Evolutionary conservation across 2,329 filamentous ascomycete genomes (phyloP).

Genomic region (Fusarium guadeloupense): DNA sequence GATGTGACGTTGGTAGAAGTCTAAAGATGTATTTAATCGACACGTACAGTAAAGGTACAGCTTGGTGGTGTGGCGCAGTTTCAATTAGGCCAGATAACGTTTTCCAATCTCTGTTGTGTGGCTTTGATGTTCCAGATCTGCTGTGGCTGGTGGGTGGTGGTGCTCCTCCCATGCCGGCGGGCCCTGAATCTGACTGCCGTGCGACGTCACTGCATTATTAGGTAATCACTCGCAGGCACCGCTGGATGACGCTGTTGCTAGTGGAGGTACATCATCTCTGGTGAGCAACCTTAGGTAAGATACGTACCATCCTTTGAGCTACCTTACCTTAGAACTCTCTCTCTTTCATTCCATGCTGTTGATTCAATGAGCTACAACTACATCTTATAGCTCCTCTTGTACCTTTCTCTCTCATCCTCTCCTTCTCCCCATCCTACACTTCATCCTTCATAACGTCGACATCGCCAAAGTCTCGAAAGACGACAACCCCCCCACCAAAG

Average conservation of each 20-base stretch:
- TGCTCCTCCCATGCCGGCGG: background rate
- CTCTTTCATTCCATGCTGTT: slow-evolving; percentile 7
- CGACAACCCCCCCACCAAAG: slow-evolving; percentile 24
- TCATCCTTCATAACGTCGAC: background rate
- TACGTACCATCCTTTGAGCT: slow-evolving; percentile 25
- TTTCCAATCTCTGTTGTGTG: slow-evolving; percentile 16
- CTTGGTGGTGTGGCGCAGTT: slow-evolving; percentile 32
- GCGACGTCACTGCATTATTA: slow-evolving; percentile 33
- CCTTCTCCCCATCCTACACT: background rate
- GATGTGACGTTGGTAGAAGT: background rate
- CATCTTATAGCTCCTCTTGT: slow-evolving; percentile 19
- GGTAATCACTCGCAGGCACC: slow-evolving; percentile 40
- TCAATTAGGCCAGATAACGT: slow-evolving; percentile 34
- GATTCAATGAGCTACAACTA: slow-evolving; percentile 35
- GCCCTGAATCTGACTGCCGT: slow-evolving; percentile 18
- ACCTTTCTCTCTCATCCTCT: background rate
- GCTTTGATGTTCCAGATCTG: background rate
- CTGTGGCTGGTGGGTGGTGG: slow-evolving; percentile 14
- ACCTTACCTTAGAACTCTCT: slow-evolving; percentile 9
- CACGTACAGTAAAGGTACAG: slow-evolving; percentile 23
- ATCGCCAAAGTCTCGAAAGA: background rate
- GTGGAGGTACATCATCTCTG: background rate
- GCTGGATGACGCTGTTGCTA: slow-evolving; percentile 44
- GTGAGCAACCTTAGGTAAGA: slow-evolving; percentile 10
- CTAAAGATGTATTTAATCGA: slow-evolving; percentile 10